Base-by-base conservation (phyloP, 2,329 filamentous ascomycete species). In the Ophiostoma angusticollis region DNA sequence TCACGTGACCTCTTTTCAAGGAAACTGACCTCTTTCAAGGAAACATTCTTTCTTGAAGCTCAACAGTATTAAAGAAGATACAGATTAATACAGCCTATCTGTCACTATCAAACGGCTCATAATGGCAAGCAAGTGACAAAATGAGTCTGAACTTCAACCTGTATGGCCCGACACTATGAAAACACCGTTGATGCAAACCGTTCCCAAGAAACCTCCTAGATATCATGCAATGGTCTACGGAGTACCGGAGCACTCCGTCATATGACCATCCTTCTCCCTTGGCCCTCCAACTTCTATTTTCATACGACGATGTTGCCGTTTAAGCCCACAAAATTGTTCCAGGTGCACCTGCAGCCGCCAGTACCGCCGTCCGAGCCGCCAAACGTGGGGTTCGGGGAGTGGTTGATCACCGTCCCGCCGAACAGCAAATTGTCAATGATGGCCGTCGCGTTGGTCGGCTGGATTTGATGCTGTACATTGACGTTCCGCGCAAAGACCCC, bases 311-410 rank as follows among this genome's bases (percentile, higher is more conserved):
- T 44, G 17, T 47, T 47, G n/a, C 47, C 49, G 16, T 48, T 46
- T 12, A 37, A 24, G 11, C 44, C 49, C 23, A 60, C 43, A 47
- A 61, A 75, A 43, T 80, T 80, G 40, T 64, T 61, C 70, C 74
- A 80, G 48, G 67, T 60, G 52, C 75, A 80, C 54, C 59, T 64
- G 51, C 75, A 80, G 2, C 76, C 76, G 13, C 74, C 74, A 1
- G 63, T 68, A 27, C 75, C 76, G 17, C 76, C 76, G 52, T 80
- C 75, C 46, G 72, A 68, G 1, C 75, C 76, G 2, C 76, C 76
- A 41, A 71, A 59, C 19, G 59, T 64, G 9, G 56, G 48, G 44
- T 75, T 60, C 1, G 53, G 51, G 1, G 54, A 57, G 17, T 58
- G 55, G 50, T 80, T 80, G 40, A 79, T 58, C 45, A 68, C 54